A percentile compares a stretch with the other conserved stretches of the same genome.
These are phyloP conservation scores for Cenchrus fungigraminus DNA, from an alignment of 176 grass and related monocot genomes.

Conservation along the genomic window DNA sequence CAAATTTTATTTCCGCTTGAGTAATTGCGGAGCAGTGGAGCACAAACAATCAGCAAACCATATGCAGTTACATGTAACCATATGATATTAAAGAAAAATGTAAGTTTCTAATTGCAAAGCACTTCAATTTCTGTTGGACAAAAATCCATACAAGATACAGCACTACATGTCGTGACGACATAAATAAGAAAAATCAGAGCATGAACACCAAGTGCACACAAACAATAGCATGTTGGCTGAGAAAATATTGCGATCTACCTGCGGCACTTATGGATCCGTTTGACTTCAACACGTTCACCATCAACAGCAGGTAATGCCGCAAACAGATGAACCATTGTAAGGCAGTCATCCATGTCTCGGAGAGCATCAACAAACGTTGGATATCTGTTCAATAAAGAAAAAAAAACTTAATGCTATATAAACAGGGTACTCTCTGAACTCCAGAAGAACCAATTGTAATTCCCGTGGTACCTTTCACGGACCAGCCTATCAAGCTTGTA, in stretches of 20 bases:
- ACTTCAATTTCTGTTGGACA: not conserved
- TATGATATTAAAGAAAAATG: not conserved
- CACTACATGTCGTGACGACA: not conserved
- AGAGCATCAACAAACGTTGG: conserved; percentile 95
- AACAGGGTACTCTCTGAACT: not conserved
- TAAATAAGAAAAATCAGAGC: not conserved
- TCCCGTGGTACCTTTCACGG: conserved; percentile 68
- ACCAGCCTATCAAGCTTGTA: conserved; percentile 97
- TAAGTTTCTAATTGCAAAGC: not conserved
- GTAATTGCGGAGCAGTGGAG: not conserved
- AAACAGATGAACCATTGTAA: conserved; percentile 98
- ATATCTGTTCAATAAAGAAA: conserved; percentile 59
- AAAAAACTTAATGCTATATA: not conserved
- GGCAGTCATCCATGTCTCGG: conserved; percentile 95
- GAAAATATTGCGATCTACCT: conserved; percentile 48
- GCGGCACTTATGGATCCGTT: conserved; percentile 85
- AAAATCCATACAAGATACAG: conserved; percentile 1
- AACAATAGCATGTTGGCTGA: not conserved
- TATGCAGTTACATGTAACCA: not conserved
- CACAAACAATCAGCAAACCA: not conserved
- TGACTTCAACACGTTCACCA: conserved; percentile 82
- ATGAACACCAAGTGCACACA: not conserved
- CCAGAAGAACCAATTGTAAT: conserved; percentile 25
- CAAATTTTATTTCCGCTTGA: conserved; percentile 4
- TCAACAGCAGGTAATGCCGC: conserved; percentile 93